Evolutionary conservation across 768 basidiomycete genomes (phyloP).

Genomic region (Russula vinacea): DNA sequence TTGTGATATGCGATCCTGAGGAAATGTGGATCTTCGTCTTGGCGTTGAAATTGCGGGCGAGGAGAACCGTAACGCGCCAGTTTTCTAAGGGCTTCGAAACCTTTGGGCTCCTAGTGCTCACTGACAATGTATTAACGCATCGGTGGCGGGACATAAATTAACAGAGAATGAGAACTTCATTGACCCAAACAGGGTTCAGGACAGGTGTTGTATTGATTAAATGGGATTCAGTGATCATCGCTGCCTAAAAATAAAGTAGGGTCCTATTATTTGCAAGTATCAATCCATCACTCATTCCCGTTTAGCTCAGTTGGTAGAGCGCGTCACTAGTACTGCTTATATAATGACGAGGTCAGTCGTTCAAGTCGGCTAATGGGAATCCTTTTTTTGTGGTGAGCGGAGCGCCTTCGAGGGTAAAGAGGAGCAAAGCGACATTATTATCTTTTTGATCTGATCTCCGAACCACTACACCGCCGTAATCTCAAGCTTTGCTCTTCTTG

Average conservation of each 20-base stretch:
- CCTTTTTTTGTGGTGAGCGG: constrained; percentile 18
- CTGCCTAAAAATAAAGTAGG: background rate
- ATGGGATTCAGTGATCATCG: constrained; percentile 1
- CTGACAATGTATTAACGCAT: constrained; percentile 1
- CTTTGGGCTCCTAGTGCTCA: background rate
- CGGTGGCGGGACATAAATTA: constrained; percentile 4
- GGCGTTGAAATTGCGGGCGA: constrained; percentile 1
- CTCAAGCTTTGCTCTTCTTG: background rate
- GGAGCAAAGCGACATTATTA: constrained; percentile 1
- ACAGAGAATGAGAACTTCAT: background rate
- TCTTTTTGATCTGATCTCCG: constrained; percentile 13
- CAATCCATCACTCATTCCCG: constrained; percentile 27
- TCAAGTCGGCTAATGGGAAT: constrained; percentile 50
- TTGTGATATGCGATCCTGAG: background rate
- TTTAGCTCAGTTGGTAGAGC: constrained; percentile 52
- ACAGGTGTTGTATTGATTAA: no score
- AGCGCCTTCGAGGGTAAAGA: constrained; percentile 15
- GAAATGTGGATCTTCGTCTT: background rate
- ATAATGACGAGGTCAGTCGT: constrained; percentile 64
- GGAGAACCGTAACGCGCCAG: background rate
- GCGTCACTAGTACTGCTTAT: constrained; percentile 54
- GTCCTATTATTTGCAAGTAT: constrained; percentile 5
- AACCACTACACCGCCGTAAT: background rate
- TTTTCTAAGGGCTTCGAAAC: background rate
- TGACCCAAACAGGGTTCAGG: background rate